A percentile compares a stretch with the other conserved stretches of the same genome.
phyloP scores from a whole-genome alignment of 1,284 basidiomycete species.

The Tilletia setariae region DNA sequence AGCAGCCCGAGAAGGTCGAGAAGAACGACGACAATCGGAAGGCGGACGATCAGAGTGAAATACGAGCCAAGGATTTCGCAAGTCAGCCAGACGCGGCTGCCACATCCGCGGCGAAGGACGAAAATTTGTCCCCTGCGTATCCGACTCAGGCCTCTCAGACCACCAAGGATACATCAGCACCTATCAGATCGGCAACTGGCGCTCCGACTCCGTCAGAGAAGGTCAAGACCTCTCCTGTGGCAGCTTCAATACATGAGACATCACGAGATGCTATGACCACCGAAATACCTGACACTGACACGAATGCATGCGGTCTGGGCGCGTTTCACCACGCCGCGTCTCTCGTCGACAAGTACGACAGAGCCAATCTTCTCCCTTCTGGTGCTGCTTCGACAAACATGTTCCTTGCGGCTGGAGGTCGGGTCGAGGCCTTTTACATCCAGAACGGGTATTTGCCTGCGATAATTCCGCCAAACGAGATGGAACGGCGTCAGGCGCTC shows the following conservation, averaged over 20 bases:
- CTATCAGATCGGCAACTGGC: no score
- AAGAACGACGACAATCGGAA: background rate
- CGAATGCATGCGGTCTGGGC: background rate
- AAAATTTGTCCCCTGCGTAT: no score
- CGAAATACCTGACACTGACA: background rate
- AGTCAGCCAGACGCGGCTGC: background rate
- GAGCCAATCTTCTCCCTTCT: background rate
- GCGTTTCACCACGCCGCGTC: background rate
- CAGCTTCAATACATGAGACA: no score
- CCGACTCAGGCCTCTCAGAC: no score
- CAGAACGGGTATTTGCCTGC: slow-evolving; percentile 45
- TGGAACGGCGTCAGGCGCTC: slow-evolving; percentile 37
- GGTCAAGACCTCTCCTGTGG: no score
- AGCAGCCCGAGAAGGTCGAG: background rate
- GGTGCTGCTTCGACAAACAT: slow-evolving; percentile 20
- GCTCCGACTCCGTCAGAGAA: no score
- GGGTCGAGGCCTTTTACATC: slow-evolving; percentile 42
- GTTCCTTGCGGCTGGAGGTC: slow-evolving; percentile 37
- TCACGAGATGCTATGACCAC: background rate
- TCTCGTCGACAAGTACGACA: no score
- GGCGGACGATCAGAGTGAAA: background rate
- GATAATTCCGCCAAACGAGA: slow-evolving; percentile 43
- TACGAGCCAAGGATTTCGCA: background rate
- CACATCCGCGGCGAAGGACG: no score
- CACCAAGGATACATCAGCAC: no score